Conservation (phyloP, 306 rosid genomes). For the Dicorynia guianensis region DNA sequence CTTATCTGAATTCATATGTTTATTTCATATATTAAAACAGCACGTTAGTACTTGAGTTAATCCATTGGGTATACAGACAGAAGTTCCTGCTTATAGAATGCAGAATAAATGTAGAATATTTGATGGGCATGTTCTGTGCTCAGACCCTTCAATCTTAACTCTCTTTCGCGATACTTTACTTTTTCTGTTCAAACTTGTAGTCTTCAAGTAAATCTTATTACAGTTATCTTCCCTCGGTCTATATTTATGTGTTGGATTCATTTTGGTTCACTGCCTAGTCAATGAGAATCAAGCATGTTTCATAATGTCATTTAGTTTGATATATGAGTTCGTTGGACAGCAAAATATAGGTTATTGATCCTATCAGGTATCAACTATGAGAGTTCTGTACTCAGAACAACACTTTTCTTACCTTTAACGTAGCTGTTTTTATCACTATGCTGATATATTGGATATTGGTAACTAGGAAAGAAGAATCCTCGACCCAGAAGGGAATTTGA, state of each 20-base stretch:
- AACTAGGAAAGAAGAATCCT: slow-evolving; percentile 10
- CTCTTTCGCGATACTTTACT: slow-evolving; percentile 15
- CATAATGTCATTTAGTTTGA: slow-evolving; percentile 14
- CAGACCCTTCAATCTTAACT: not conserved
- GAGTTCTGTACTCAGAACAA: slow-evolving; percentile 4
- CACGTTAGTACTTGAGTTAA: not conserved
- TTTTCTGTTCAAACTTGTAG: not conserved
- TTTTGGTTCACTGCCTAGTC: not conserved
- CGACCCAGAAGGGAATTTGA: slow-evolving; percentile 26
- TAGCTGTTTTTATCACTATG: slow-evolving; percentile 8
- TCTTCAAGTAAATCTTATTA: not conserved
- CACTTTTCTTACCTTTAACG: not conserved
- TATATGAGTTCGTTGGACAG: not conserved
- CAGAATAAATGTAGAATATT: slow-evolving; percentile 5
- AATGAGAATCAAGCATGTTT: not conserved
- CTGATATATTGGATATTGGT: slow-evolving; percentile 10
- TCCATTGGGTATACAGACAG: not conserved
- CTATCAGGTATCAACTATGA: not conserved
- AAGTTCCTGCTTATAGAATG: not conserved
- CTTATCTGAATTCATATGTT: not conserved
- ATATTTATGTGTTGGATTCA: not conserved
- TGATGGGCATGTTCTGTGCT: not conserved
- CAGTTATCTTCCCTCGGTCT: not conserved
- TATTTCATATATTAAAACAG: not conserved
- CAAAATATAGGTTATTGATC: not conserved